Evolutionary conservation across 1,284 basidiomycete genomes (phyloP).

Genomic region (Tylopilus sp.): DNA sequence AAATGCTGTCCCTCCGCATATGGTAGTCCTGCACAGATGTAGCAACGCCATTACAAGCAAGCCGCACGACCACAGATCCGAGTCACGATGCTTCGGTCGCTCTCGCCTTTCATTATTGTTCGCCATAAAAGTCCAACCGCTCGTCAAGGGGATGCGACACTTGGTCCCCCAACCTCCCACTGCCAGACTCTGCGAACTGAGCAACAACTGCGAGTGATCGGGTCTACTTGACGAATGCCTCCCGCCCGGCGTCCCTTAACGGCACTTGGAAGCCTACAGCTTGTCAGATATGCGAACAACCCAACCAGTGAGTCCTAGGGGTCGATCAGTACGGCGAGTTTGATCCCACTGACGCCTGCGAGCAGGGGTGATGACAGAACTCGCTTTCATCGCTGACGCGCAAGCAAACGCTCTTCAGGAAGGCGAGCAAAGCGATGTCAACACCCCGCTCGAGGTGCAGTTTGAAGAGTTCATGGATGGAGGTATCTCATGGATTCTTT

Average conservation of each 20-base stretch:
- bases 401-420: constrained; percentile 1
- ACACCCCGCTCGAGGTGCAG: constrained; percentile 20
- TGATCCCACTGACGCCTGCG: neutral
- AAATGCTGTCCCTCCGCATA: constrained; percentile 9
- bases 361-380: constrained; percentile 28
- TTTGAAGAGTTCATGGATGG: constrained; percentile 29
- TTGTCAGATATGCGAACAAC: constrained; percentile 24
- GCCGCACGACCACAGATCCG: neutral
- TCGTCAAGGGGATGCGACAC: neutral
- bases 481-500: constrained; percentile 14
- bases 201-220: neutral
- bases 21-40: too few relatives aligned
- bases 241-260: constrained; percentile 21
- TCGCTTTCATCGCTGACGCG: constrained; percentile 26
- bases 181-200: neutral
- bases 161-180: neutral
- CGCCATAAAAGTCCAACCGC: constrained; percentile 6
- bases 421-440: neutral
- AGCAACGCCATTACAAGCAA: constrained; percentile 1
- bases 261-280: constrained; percentile 24
- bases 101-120: constrained; percentile 6
- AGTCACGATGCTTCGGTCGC: neutral
- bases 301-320: constrained; percentile 22
- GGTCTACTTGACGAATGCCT: constrained; percentile 19
- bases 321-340: neutral